Evolutionary conservation across 1,139 yeast species (phyloP), one percentile per base, ranked within the genome.

Genomic region (Diutina sp.): DNA sequence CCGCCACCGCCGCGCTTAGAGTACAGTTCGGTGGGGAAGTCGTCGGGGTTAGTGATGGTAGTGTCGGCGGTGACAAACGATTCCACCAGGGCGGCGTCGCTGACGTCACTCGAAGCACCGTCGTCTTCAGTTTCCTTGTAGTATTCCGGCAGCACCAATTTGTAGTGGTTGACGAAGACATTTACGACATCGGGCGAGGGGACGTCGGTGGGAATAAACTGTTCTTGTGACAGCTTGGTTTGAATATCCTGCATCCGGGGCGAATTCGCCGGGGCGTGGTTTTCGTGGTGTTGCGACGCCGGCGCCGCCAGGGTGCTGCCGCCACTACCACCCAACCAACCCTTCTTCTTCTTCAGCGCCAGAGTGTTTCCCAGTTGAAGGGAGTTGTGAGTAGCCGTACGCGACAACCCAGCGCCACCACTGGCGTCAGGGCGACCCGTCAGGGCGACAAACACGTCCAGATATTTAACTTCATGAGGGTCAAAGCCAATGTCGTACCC

Each of bases 401-500:
- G 64, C 25, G 66, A 61, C 57, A 72, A 65, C 4, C 66, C 69
- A 53, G 64, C 63, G n/a, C 41, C 41, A 11, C 41, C 41, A 46
- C 60, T 61, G 50, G 64, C 58, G 14, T 60, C 51, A 7, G 55
- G 38, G 8, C 18, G 32, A 2, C 55, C 55, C 35, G 45, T 30
- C 53, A 32, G 45, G 8, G 53, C 53, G 41, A 75, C 70, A 59
- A 63, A 75, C 55, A 76, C 68, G 56, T 72, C 74, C 51, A 65
- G 65, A 58, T 62, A 72, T 14, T 61, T 61, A 47, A 76, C 57
- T 57, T 76, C 79, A 2, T 65, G 68, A n/a, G 59, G 59, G n/a
- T 71, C 68, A 41, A 79, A 67, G 46, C 9, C 11, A 12, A 84
- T 76, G 2, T 78, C 77, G 57, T 82, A 76, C 3, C 90, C 93